Base-by-base conservation (phyloP, 2,329 filamentous ascomycete species). In the Alternaria sp. region DNA sequence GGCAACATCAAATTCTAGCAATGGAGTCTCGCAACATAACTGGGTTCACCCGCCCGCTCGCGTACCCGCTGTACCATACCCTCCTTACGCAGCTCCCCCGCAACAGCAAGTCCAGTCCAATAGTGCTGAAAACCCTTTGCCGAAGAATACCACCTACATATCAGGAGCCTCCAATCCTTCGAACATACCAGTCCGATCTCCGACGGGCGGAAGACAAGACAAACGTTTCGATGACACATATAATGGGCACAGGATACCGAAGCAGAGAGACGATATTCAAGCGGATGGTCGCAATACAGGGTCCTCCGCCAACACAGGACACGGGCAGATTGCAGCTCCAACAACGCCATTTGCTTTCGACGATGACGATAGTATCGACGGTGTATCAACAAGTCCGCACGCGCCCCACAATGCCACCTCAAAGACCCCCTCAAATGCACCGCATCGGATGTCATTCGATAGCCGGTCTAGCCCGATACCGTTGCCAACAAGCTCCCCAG, bases 11-110 rank as follows among this genome's bases (percentile, higher is more conserved):
- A 18, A 5, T 23, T 2, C n/a, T 0, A n/a, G 23, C 8, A 12
- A 26, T n/a, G 54, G 54, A 6, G 25, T 56, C 2, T 28, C 41
- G 8, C 54, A 56, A 26, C 41, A 56, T 8, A 46, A 56, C 14
- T 56, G 54, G 54, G 20, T 56, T n/a, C 54, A 56, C 12, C 8
- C 23, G 41, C n/a, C 25, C 5, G 11, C 54, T 25, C 54, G 41
- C 25, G 21, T 4, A 4, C 5, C 10, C 1, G 26, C 11, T 23
- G n/a, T 12, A 12, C 23, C 0, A 15, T 10, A 12, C n/a, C 4
- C 25, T 21, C 6, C 25, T 18, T 30, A 14, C 14, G 18, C n/a
- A 46, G 33, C 6, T 3, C 11, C 5, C 0, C 33, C 28, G 2
- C 15, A 9, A 11, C 51, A 54, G 21, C 30, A 9, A 23, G 10